Base-by-base conservation (phyloP, 2,329 filamentous ascomycete genomes). In the Alternaria atra region DNA sequence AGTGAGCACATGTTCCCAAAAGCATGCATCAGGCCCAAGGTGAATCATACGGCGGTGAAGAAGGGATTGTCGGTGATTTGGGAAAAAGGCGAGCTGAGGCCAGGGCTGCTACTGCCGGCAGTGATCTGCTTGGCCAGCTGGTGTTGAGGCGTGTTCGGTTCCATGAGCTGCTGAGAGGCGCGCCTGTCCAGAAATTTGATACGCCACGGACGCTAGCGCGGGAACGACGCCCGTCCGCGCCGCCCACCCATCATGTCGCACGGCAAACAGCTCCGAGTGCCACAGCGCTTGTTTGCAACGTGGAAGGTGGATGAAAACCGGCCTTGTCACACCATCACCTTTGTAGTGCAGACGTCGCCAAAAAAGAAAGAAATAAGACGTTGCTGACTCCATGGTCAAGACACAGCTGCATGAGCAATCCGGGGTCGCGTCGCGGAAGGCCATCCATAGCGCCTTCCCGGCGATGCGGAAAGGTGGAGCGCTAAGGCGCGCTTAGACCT, bases 61-160 rank as follows among this genome's bases (percentile, higher is more conserved):
- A 85, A 84, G 9, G 84, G 84, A 67, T 86, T 86, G 30, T 75
- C 77, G 27, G 80, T 78, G 44, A 85, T 74, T 44, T 84, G 82
- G 20, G 77, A 73, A 52, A 82, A 78, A 20, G 83, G 63, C 6
- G 80, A 80, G 51, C 73, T 76, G 60, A 80, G 69, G 47, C 70
- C 77, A 59, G 80, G 70, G 48, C 70, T 79, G 56, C 70, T 69
- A 37, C 71, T 68, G 43, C 67, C 59, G 47, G 67, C 51, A 73
- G 71, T 35, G 50, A 69, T 55, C 43, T 80, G 76, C 65, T 77
- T 79, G 55, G 81, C 67, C 55, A 80, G 73, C 73, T 76, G 69
- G 55, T 73, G 71, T 59, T 68, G 69, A 55, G 73, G 69, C 60
- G 73, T 77, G 78, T 81, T 77, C 63, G 73, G 55, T 72, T 77